Percentiles rank a stretch among this genome's conserved stretches.
These are phyloP conservation scores for Glycyrrhiza uralensis DNA, from an alignment of 306 rosid genomes.

Conservation along the genomic window DNA sequence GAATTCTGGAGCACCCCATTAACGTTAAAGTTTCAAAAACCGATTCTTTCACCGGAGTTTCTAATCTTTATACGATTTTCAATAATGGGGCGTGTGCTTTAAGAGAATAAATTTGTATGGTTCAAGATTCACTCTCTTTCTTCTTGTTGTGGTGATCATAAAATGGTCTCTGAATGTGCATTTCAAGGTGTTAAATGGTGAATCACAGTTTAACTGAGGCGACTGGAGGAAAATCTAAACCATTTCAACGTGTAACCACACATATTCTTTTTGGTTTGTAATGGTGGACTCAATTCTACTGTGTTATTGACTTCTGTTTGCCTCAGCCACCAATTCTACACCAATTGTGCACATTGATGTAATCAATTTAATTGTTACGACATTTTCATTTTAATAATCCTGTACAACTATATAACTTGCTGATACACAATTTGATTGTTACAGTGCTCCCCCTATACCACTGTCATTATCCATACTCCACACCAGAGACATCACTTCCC, in stretches of 20 bases:
- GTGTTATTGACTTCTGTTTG: too few relatives aligned
- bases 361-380: too few relatives aligned
- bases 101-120: background rate
- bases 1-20: background rate
- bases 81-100: background rate
- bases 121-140: background rate
- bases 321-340: too few relatives aligned
- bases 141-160: background rate
- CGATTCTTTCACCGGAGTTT: constrained; percentile 2
- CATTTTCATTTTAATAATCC: too few relatives aligned
- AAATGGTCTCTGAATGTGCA: background rate
- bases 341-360: too few relatives aligned
- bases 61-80: constrained; percentile 6
- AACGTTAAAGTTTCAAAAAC: background rate
- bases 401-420: too few relatives aligned
- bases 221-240: background rate
- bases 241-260: background rate
- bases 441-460: too few relatives aligned
- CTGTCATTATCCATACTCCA: too few relatives aligned
- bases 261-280: background rate
- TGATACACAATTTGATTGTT: too few relatives aligned
- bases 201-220: background rate
- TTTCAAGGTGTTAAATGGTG: background rate
- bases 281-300: background rate
- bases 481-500: too few relatives aligned